Base-by-base conservation (phyloP, 2,329 filamentous ascomycete species). In the Acrocalymma vagum region DNA sequence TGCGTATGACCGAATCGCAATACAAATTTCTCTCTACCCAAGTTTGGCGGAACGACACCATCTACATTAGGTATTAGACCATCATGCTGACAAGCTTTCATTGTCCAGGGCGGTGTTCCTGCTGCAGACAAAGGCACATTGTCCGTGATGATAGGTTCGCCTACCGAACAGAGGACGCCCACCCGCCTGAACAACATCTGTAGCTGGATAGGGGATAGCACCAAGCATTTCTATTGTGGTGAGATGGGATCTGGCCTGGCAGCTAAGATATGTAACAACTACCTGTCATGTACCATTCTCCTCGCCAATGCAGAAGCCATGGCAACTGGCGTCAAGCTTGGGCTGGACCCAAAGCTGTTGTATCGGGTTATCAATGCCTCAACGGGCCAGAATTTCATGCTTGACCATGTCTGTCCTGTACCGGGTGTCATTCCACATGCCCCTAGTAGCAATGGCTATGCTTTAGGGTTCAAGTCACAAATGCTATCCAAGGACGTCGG, bases 401-500 rank as follows among this genome's bases (percentile, higher is more conserved):
- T 17, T 32, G 29, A 32, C 14, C 29, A 32, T 32, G 29, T 32
- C 15, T 32, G 67, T 54, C 76, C 76, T 4, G 73, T 75, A 0
- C 75, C 75, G 1, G 73, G 74, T 0, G 55, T 78, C 3, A 65
- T 58, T 29, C 64, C 68, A 0, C 65, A 74, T 20, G 71, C 73
- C 1, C 73, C 75, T 2, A 63, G 68, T 1, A 69, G 60, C 6
- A 70, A 72, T 11, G 73, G 70, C 1, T 78, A 78, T 47, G 47
- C 67, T 29, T 74, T 73, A 1, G 79, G 79, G 0, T 82, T 83
- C 53, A 72, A 76, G 15, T 73, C 81, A 6, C 70, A 80, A 53
- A 50, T 82, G 42, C 82, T 82, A 76, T 69, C 67, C 46, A 81
- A 81, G 58, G 79, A 82, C 50, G 74, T 82, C 31, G 64, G 67